Conservation (phyloP, 2,329 filamentous ascomycete genomes). For the Botrytis aclada region DNA sequence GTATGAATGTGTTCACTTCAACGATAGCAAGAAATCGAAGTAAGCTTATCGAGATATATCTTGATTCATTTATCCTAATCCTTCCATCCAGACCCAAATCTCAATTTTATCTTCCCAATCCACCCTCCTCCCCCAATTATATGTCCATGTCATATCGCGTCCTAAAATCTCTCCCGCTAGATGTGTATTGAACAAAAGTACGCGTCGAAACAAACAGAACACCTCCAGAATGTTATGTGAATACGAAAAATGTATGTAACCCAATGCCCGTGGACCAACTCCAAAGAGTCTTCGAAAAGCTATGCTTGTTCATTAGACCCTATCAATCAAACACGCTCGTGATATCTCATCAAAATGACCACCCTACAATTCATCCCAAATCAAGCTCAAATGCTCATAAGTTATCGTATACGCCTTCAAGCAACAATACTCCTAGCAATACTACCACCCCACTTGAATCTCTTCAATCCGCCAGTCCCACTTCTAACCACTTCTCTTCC, state of each 20-base stretch:
- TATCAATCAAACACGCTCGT: not conserved
- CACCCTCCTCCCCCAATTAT: not conserved
- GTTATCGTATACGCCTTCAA: slow-evolving; percentile 13
- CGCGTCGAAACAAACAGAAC: not conserved
- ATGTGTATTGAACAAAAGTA: not conserved
- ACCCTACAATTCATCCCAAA: not conserved
- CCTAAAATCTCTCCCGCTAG: not conserved
- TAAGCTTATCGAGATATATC: not conserved
- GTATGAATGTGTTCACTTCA: not conserved
- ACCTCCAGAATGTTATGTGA: not conserved
- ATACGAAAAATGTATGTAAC: not conserved
- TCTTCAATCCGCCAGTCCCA: slow-evolving; percentile 29
- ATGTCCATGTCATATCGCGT: not conserved
- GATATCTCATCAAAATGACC: not conserved
- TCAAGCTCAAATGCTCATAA: not conserved
- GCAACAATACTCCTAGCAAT: slow-evolving; percentile 32
- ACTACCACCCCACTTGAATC: slow-evolving; percentile 36
- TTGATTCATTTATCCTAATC: not conserved
- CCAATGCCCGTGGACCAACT: not conserved
- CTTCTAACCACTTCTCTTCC: slow-evolving; percentile 31
- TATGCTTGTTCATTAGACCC: not conserved
- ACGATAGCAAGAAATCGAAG: not conserved
- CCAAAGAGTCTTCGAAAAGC: not conserved
- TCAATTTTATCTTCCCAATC: not conserved
- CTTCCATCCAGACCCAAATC: not conserved